These are phyloP conservation scores for thale cress (Arabidopsis thaliana) DNA, from an alignment of 345 rosid genomes.

Conservation along the genomic window DNA sequence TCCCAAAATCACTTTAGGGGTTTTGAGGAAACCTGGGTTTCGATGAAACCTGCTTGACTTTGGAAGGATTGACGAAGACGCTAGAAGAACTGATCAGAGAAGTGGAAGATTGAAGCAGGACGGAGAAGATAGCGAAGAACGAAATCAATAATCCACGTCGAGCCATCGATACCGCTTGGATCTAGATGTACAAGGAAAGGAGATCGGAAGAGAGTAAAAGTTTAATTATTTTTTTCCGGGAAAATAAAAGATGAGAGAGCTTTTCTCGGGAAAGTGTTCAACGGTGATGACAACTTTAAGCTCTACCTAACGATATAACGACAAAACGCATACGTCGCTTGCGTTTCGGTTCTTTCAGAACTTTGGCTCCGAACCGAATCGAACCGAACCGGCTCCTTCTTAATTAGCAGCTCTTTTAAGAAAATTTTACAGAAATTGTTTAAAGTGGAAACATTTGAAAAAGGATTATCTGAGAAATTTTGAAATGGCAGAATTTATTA, in stretches of 20 bases:
- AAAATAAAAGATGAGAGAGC: slow-evolving; percentile 5
- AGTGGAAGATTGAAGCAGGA: slow-evolving; percentile 47
- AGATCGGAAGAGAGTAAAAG: not conserved
- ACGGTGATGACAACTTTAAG: slow-evolving; percentile 28
- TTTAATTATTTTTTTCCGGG: not conserved
- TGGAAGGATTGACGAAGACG: slow-evolving; percentile 72
- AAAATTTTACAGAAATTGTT: not conserved
- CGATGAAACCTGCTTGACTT: slow-evolving; percentile 85
- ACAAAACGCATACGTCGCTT: slow-evolving; percentile 30
- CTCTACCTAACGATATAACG: slow-evolving; percentile 30
- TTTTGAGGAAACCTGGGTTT: slow-evolving; percentile 63
- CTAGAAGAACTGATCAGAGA: slow-evolving; percentile 55
- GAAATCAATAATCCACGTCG: slow-evolving; percentile 35
- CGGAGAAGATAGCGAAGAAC: slow-evolving; percentile 46
- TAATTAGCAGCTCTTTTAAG: not conserved
- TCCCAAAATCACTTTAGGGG: not conserved
- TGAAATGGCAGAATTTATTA: not conserved
- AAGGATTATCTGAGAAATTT: not conserved
- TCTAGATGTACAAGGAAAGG: slow-evolving; percentile 19
- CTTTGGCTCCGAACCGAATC: not conserved
- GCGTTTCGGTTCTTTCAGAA: not conserved
- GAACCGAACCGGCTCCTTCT: not conserved
- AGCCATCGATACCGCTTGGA: slow-evolving; percentile 26
- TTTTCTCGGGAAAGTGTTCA: slow-evolving; percentile 30
- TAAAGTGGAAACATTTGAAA: not conserved